Percentiles rank a stretch among this genome's conserved stretches.
Conservation (phyloP, 768 basidiomycete genomes). For the Tylopilus vinaceipallidus region DNA sequence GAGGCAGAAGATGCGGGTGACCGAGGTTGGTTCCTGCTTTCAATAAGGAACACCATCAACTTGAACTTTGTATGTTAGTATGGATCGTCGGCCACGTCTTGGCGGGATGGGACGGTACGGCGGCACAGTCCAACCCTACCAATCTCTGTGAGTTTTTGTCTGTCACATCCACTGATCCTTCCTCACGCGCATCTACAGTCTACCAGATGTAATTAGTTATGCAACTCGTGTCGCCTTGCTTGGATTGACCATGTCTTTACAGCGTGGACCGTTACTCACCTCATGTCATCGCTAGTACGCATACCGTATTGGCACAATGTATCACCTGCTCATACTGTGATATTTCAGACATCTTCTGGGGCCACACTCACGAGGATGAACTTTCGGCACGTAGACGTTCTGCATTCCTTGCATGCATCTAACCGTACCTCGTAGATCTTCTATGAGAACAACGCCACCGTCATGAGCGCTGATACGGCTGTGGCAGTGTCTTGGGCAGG, state of each 20-base stretch:
- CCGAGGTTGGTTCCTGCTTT: conserved; percentile 26
- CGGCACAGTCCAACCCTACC: conserved; percentile 39
- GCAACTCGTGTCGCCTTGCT: not conserved
- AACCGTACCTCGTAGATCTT: conserved; percentile 46
- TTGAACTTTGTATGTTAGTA: conserved; percentile 23
- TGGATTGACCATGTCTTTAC: not conserved
- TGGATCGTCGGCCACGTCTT: conserved; percentile 51
- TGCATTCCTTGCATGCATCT: not conserved
- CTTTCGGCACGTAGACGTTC: conserved; percentile 40
- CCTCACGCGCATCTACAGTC: conserved; percentile 22
- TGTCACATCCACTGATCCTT: not conserved
- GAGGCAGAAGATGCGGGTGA: conserved; percentile 46
- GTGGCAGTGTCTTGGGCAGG: conserved; percentile 45
- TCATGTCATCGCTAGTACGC: conserved; percentile 42
- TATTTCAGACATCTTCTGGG: conserved; percentile 66
- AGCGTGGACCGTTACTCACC: conserved; percentile 46
- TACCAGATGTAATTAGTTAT: conserved; percentile 39
- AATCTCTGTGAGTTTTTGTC: conserved; percentile 38
- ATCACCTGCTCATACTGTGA: too few relatives aligned
- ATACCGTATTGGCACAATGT: too few relatives aligned
- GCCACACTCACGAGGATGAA: conserved; percentile 71
- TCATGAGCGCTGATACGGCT: conserved; percentile 52
- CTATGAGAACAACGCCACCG: conserved; percentile 66
- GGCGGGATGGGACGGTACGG: conserved; percentile 46
- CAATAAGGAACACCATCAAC: not conserved